These are phyloP conservation scores for Neofusicoccum sp. DNA, from an alignment of 2,329 filamentous ascomycete species.

Conservation along the genomic window DNA sequence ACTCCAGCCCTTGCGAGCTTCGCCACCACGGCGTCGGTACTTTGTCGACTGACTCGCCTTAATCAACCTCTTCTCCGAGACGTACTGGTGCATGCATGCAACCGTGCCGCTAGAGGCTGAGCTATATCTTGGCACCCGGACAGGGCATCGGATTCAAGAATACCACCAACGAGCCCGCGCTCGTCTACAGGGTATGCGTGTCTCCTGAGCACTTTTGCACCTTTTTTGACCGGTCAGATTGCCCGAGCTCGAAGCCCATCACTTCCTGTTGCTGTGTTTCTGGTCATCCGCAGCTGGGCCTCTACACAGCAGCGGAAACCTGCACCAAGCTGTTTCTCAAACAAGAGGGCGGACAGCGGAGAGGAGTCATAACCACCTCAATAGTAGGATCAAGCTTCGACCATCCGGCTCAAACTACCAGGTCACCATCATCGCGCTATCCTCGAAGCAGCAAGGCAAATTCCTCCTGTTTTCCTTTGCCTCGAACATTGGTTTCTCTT, in stretches of 20 bases:
- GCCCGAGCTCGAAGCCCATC: background rate
- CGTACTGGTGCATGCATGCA: background rate
- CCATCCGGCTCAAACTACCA: background rate
- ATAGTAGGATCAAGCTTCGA: background rate
- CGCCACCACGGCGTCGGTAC: slow-evolving; percentile 1
- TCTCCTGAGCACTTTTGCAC: background rate
- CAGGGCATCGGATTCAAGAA: background rate
- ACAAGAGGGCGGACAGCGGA: background rate
- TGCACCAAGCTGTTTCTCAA: background rate
- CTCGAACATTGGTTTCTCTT: background rate
- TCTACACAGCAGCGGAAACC: background rate
- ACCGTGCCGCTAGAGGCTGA: background rate
- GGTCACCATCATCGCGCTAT: background rate
- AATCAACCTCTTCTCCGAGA: slow-evolving; percentile 1
- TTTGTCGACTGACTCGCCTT: background rate
- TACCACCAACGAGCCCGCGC: slow-evolving; percentile 4
- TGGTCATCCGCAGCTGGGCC: background rate
- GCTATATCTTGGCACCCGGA: background rate
- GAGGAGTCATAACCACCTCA: background rate
- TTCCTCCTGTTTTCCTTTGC: background rate
- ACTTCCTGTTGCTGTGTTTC: background rate
- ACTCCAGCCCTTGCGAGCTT: background rate
- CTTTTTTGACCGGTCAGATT: background rate
- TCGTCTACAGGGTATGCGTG: background rate
- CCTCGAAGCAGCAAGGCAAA: background rate